A percentile compares a stretch with the other conserved stretches of the same genome.
Evolutionary conservation across 1,284 basidiomycete species (phyloP).

Genomic region (Melanopsichium pennsylvanicum): DNA sequence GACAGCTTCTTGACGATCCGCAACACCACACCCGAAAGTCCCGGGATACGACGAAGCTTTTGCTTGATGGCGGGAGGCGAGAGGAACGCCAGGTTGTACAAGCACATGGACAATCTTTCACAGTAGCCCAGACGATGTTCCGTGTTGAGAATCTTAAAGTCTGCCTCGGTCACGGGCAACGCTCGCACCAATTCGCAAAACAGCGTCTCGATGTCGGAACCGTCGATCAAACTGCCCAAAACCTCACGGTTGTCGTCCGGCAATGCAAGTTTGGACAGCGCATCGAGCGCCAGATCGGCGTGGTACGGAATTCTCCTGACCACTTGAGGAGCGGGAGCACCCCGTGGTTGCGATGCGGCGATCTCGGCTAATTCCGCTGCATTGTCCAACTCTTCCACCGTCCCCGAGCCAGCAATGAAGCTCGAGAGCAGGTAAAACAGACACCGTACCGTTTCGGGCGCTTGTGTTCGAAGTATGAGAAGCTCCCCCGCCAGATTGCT

Average conservation of each 20-base stretch:
- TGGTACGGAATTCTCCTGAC: conserved; percentile 69
- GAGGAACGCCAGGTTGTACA: conserved; percentile 87
- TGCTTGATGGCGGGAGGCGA: conserved; percentile 78
- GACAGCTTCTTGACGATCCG: conserved; percentile 67
- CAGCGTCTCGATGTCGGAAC: conserved; percentile 72
- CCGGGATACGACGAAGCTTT: conserved; percentile 71
- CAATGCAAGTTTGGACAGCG: conserved; percentile 79
- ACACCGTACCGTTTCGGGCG: conserved; percentile 69
- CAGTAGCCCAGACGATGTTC: conserved; percentile 78
- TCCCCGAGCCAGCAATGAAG: conserved; percentile 76
- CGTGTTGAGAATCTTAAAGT: conserved; percentile 77
- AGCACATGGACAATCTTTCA: conserved; percentile 79
- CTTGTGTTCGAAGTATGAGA: conserved; percentile 67
- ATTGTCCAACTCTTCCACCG: conserved; percentile 74
- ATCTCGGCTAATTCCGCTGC: conserved; percentile 61
- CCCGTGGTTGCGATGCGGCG: conserved; percentile 21
- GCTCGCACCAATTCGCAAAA: conserved; percentile 79
- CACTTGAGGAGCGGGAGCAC: conserved; percentile 17
- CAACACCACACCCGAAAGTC: conserved; percentile 66
- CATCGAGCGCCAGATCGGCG: conserved; percentile 81
- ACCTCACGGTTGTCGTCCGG: conserved; percentile 81
- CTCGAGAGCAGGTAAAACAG: conserved; percentile 78
- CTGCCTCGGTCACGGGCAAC: conserved; percentile 78
- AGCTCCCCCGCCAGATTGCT: conserved; percentile 73
- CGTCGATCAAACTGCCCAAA: conserved; percentile 73